These are phyloP conservation scores for Spatholobus suberectus DNA, from an alignment of 306 rosid species.

Conservation along the genomic window DNA sequence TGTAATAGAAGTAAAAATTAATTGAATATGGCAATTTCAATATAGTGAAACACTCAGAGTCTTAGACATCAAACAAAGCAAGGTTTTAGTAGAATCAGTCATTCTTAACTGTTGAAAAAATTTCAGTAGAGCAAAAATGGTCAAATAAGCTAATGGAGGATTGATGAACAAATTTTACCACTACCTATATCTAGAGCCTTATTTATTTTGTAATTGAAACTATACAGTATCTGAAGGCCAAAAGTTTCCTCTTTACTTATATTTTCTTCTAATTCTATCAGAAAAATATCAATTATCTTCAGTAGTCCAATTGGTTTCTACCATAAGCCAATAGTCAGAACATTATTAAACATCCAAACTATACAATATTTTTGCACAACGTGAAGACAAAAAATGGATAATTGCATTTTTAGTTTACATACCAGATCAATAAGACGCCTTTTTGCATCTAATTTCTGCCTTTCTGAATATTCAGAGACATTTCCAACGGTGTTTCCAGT, in stretches of 20 bases:
- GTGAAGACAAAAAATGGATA: conserved; percentile 21
- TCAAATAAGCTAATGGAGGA: conserved; percentile 33
- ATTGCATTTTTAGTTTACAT: conserved; percentile 34
- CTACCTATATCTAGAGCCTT: conserved; percentile 22
- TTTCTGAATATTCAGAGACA: conserved; percentile 62
- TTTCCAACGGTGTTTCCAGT: conserved; percentile 52
- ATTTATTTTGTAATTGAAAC: conserved; percentile 22
- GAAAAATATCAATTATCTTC: conserved; percentile 14
- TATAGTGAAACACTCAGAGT: conserved; percentile 3
- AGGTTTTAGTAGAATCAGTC: conserved; percentile 13
- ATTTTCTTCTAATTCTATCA: conserved; percentile 3
- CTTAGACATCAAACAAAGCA: conserved; percentile 14
- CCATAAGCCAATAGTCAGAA: neutral
- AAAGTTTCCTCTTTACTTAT: conserved; percentile 8
- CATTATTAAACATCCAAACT: conserved; percentile 24
- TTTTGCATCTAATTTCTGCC: conserved; percentile 75
- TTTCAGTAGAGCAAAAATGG: conserved; percentile 19
- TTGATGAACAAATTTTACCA: conserved; percentile 30
- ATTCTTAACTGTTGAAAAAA: conserved; percentile 20
- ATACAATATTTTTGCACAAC: conserved; percentile 7
- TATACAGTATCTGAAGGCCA: conserved; percentile 15
- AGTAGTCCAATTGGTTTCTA: neutral
- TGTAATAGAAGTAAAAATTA: conserved; percentile 40
- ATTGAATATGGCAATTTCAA: conserved; percentile 28
- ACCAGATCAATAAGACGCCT: conserved; percentile 95